Evolutionary conservation across 2,329 filamentous ascomycete species (phyloP).

Genomic region (Mollisia scopiformis): DNA sequence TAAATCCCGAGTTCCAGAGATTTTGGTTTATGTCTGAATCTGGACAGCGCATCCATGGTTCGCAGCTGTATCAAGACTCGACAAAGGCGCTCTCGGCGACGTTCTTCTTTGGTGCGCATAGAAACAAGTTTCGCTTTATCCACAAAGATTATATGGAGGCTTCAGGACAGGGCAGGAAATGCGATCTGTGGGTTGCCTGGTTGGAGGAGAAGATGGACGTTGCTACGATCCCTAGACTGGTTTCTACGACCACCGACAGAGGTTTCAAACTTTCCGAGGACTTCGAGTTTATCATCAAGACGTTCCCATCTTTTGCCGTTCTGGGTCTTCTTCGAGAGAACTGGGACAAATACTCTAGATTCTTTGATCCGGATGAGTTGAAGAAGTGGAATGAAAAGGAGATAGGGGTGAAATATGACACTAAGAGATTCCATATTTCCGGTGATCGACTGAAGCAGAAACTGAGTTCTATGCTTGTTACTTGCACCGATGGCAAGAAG

Average conservation of each 20-base stretch:
- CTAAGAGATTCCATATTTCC: not conserved
- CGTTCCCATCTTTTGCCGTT: constrained; percentile 8
- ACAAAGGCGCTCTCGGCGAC: constrained; percentile 1
- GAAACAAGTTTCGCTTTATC: constrained; percentile 9
- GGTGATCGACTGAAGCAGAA: constrained; percentile 2
- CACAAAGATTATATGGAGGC: constrained; percentile 4
- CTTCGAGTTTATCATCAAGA: constrained; percentile 13
- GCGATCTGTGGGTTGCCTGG: constrained; percentile 3
- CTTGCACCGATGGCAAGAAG: constrained; percentile 3
- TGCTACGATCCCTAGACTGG: constrained; percentile 11
- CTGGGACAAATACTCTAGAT: constrained; percentile 2
- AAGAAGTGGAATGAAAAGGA: not conserved
- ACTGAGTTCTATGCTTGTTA: constrained; percentile 5
- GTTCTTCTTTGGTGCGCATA: not conserved
- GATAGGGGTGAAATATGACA: not conserved
- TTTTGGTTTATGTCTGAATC: constrained; percentile 13
- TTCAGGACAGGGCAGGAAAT: not conserved
- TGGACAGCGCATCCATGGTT: constrained; percentile 3
- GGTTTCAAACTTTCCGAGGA: constrained; percentile 7
- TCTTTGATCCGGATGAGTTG: not conserved
- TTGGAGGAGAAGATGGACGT: constrained; percentile 14
- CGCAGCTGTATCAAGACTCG: constrained; percentile 11
- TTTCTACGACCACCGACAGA: not conserved
- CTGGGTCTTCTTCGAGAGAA: constrained; percentile 4
- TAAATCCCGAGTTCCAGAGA: constrained; percentile 8